Evolutionary conservation across 202 grass and related monocot genomes (phyloP).

Genomic region (Zoysia matrella): DNA sequence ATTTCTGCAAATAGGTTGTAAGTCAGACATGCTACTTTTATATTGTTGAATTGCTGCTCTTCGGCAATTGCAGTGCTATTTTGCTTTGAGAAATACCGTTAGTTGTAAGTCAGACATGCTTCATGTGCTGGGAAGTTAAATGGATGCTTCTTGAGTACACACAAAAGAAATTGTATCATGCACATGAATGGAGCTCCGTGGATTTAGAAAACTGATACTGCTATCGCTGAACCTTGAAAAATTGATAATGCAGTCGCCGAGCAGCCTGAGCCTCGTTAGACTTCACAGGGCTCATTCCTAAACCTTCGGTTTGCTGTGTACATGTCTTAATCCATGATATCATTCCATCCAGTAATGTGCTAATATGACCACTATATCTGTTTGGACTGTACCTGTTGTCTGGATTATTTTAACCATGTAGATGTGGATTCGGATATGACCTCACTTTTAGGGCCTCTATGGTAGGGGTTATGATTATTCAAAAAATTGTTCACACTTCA

Average conservation of each 20-base stretch:
- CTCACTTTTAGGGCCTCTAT: not conserved
- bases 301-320: too few species aligned
- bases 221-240: not conserved
- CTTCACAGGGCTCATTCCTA: not conserved
- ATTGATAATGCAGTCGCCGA: too few species aligned
- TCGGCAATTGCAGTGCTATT: not conserved
- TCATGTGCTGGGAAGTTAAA: not conserved
- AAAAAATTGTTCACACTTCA: too few species aligned
- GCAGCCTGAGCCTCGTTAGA: too few species aligned
- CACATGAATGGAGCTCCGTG: not conserved
- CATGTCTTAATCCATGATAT: too few species aligned
- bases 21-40: too few species aligned
- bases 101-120: not conserved
- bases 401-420: not conserved
- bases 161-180: not conserved
- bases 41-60: constrained; percentile 10
- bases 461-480: too few species aligned
- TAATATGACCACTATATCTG: not conserved
- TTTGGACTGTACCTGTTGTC: not conserved
- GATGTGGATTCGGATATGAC: not conserved
- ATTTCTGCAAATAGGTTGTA: too few species aligned
- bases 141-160: not conserved
- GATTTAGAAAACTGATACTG: not conserved
- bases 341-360: not conserved
- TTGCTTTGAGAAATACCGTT: not conserved